phyloP scores from a whole-genome alignment of 352 stramenopile species.

The Pythium phragmitis region DNA sequence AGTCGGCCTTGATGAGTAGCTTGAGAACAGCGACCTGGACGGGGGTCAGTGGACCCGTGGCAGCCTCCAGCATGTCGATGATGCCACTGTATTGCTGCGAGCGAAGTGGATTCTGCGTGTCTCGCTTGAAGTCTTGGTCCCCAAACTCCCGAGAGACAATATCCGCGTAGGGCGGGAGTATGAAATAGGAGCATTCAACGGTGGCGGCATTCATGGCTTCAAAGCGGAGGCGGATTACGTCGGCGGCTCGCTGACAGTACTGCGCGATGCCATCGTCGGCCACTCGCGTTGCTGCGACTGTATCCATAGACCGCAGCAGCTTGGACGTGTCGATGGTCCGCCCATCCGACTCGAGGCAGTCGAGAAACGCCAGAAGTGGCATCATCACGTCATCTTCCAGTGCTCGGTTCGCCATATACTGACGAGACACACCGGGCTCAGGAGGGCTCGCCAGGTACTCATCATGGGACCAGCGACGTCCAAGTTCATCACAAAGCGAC shows the following conservation, averaged over 20 bases:
- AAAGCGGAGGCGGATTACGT: no score
- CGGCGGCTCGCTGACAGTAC: neutral
- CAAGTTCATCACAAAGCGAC: conserved; percentile 30
- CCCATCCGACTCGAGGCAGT: conserved; percentile 28
- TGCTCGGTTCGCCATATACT: conserved; percentile 5
- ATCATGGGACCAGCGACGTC: conserved; percentile 22
- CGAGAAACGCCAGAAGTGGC: conserved; percentile 29
- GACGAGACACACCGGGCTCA: conserved; percentile 12
- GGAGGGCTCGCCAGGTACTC: conserved; percentile 19
- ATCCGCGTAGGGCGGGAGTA: no score
- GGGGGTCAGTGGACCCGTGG: no score
- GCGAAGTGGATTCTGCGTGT: no score
- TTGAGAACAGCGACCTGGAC: conserved; percentile 7
- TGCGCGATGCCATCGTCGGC: neutral
- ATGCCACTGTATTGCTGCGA: no score
- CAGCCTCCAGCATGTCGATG: no score
- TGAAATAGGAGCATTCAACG: no score
- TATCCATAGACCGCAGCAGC: neutral
- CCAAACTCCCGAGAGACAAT: no score
- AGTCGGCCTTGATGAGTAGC: neutral
- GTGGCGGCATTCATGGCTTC: no score
- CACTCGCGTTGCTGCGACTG: neutral
- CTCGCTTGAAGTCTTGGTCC: no score
- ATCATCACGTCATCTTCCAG: conserved; percentile 35
- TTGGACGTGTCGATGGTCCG: neutral